Evolutionary conservation across 495 filamentous ascomycete genomes (phyloP), one percentile per base, ranked within the genome.

Genomic region (Hyaloscypha hepaticicola): DNA sequence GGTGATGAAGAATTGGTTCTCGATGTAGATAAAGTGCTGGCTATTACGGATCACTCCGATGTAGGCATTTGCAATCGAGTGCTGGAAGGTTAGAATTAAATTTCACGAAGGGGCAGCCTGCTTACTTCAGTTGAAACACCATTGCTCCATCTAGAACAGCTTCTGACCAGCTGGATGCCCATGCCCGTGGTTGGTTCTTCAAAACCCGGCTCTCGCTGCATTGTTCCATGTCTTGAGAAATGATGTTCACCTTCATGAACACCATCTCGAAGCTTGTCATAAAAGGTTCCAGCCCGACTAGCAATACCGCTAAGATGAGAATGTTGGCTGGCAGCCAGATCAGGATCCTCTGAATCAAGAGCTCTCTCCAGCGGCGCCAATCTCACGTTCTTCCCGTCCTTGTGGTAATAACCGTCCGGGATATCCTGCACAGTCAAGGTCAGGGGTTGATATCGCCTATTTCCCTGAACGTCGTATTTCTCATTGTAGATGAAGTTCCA

Each of bases 1-100:
- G 0, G 93, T 97, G 77, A 97, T 97, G 80, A 97, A 97, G 82
- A 97, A 97, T 75, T 97, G 93, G 69, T 97, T 97, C 77, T 97
- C 93, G 21, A 97, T 97, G 75, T 97, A 97, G 41, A 97, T 76
- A 69, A 91, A 96, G 73, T 96, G 90, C 73, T 88, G 74, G 49
- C 90, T 91, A 66, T 90, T 88, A 25, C 79, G 82, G 72, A 98
- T 97, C 33, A 89, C 83, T 57, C 91, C 84, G 41, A 89, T 88
- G 66, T 98, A 98, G 0, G 94, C 93, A 71, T 96, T 92, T 22
- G 86, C 85, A 69, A 98, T 92, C 0, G 93, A 96, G 75, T 96
- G 93, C 77, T 96, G 87, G 3, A 25, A 1, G 64, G 38, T 14
- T 60, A 24, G 19, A n/a, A 6, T 52, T 55, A 33, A 41, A 4